Evolutionary conservation across 2,329 filamentous ascomycete genomes (phyloP).

Genomic region (Dactylellina cionopaga): DNA sequence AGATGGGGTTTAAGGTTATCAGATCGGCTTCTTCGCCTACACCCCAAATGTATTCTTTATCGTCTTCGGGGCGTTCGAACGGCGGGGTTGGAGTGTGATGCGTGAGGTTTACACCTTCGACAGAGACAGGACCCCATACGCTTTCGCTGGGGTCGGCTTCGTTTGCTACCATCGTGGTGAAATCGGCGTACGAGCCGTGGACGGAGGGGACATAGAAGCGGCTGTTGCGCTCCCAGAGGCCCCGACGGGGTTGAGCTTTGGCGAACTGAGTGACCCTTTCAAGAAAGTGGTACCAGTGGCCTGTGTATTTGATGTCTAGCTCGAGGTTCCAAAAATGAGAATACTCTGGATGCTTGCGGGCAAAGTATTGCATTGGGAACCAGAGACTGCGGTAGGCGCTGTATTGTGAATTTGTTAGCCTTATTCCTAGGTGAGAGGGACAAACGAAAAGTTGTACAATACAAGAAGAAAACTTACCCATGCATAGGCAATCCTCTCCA

Average conservation of each 20-base stretch:
- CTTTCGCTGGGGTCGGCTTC: conserved; percentile 67
- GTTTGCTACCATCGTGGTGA: conserved; percentile 73
- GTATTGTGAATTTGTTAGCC: background rate
- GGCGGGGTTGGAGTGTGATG: conserved; percentile 76
- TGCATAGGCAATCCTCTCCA: conserved; percentile 79
- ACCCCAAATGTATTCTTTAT: conserved; percentile 81
- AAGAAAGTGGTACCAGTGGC: conserved; percentile 82
- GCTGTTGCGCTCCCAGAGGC: conserved; percentile 81
- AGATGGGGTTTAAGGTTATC: conserved; percentile 90
- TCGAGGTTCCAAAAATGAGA: conserved; percentile 96
- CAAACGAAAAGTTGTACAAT: background rate
- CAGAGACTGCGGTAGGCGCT: conserved; percentile 85
- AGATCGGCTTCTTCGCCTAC: conserved; percentile 90
- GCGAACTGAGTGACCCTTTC: conserved; percentile 76
- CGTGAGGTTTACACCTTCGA: conserved; percentile 74
- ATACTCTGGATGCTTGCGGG: conserved; percentile 86
- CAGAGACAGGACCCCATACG: conserved; percentile 78
- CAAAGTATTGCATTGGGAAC: conserved; percentile 95
- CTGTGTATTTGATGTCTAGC: conserved; percentile 90
- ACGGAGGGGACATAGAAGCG: conserved; percentile 81
- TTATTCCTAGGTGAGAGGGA: no score
- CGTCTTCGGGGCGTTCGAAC: conserved; percentile 77
- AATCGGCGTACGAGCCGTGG: conserved; percentile 82
- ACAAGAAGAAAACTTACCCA: conserved; percentile 62
- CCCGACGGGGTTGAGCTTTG: conserved; percentile 77